Conservation (phyloP, 768 basidiomycete genomes). For the Panellus pusillus region DNA sequence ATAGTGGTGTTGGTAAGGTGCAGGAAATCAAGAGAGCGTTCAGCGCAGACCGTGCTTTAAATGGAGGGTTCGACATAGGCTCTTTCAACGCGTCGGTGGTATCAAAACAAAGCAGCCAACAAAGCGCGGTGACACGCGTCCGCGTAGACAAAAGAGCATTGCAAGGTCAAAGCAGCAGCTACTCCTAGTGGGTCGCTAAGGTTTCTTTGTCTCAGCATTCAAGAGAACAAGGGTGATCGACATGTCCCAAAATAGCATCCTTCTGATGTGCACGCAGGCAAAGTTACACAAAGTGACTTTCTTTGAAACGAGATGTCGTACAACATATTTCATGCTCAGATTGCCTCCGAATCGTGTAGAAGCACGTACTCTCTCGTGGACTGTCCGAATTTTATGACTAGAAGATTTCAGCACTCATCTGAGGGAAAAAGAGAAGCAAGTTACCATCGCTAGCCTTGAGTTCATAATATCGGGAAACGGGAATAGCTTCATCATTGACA, state of each 20-base stretch:
- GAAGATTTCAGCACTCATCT: slow-evolving; percentile 7
- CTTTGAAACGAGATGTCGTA: neutral
- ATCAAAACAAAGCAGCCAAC: slow-evolving; percentile 4
- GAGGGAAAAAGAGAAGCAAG: slow-evolving; percentile 27
- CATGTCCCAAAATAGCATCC: neutral
- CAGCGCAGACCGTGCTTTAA: slow-evolving; percentile 7
- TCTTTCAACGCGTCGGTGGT: slow-evolving; percentile 12
- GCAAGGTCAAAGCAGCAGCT: slow-evolving; percentile 7
- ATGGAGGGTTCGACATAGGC: neutral
- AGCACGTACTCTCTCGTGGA: slow-evolving; percentile 84
- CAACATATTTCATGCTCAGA: slow-evolving; percentile 28
- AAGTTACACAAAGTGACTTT: neutral
- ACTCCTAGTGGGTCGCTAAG: neutral
- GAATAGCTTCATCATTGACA: slow-evolving; percentile 87
- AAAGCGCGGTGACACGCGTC: slow-evolving; percentile 5
- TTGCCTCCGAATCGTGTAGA: slow-evolving; percentile 69
- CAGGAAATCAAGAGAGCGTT: slow-evolving; percentile 4
- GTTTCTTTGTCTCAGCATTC: slow-evolving; percentile 10
- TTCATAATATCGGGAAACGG: slow-evolving; percentile 85
- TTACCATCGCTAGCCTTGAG: slow-evolving; percentile 75
- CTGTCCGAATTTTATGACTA: slow-evolving; percentile 85
- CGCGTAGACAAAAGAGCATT: slow-evolving; percentile 1
- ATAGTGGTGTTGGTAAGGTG: neutral
- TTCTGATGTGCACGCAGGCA: too few species aligned
- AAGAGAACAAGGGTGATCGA: slow-evolving; percentile 17